A percentile compares a stretch with the other conserved stretches of the same genome.
phyloP scores from a whole-genome alignment of 805 yeast species.

The Yamadazyma kitorensis region DNA sequence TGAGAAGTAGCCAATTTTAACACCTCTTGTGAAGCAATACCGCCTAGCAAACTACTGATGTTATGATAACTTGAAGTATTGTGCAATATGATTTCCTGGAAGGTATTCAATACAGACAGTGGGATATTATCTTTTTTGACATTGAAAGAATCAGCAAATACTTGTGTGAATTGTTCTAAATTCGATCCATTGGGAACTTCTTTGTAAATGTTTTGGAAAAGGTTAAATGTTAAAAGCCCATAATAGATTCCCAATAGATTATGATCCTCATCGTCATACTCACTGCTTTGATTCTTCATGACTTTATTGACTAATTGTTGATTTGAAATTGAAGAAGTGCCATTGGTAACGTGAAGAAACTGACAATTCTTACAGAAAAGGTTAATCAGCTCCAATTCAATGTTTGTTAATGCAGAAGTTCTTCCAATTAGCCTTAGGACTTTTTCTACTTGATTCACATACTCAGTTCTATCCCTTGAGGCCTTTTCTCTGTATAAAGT shows the following conservation, averaged over 20 bases:
- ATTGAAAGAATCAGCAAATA: conserved; percentile 15
- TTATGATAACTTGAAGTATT: conserved; percentile 51
- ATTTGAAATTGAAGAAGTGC: conserved; percentile 23
- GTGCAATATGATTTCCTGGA: conserved; percentile 35
- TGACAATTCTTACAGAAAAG: conserved; percentile 64
- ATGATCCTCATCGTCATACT: conserved; percentile 13
- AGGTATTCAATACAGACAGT: conserved; percentile 15
- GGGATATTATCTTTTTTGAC: conserved; percentile 12
- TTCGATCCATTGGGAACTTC: conserved; percentile 20
- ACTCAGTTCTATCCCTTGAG: conserved; percentile 40
- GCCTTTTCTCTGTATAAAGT: conserved; percentile 57
- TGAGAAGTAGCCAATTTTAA: conserved; percentile 75
- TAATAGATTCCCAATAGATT: conserved; percentile 36
- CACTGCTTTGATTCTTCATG: conserved; percentile 9
- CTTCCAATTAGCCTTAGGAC: conserved; percentile 26
- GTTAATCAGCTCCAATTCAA: conserved; percentile 35
- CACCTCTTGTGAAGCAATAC: conserved; percentile 81
- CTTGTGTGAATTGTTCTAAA: conserved; percentile 15
- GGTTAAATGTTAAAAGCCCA: conserved; percentile 37
- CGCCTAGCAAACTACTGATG: conserved; percentile 72
- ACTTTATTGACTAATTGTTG: conserved; percentile 3
- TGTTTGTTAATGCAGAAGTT: conserved; percentile 17
- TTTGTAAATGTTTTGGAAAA: conserved; percentile 16
- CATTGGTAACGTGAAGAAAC: conserved; percentile 48
- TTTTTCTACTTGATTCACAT: conserved; percentile 32